Conservation (phyloP, 2,329 filamentous ascomycete species). For the Monosporascus sp. region DNA sequence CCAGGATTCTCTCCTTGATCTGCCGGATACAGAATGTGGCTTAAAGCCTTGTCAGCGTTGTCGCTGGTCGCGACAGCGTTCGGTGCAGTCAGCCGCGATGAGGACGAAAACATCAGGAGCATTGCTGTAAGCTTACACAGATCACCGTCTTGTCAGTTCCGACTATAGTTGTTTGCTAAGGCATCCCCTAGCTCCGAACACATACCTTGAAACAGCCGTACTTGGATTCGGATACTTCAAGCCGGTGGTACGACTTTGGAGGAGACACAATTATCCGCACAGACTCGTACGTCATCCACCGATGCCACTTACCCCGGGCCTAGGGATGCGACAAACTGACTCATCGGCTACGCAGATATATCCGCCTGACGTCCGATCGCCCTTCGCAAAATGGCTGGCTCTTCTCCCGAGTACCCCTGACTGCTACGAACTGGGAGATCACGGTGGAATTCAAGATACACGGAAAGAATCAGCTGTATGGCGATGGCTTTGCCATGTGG, state of each 20-base stretch:
- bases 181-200: constrained; percentile 63
- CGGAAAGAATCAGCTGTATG: constrained; percentile 83
- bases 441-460: constrained; percentile 94
- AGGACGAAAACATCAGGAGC: constrained; percentile 49
- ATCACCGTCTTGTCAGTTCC: not conserved
- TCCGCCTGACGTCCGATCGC: constrained; percentile 85
- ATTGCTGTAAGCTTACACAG: constrained; percentile 50
- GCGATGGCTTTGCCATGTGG: constrained; percentile 97
- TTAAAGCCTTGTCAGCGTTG: constrained; percentile 25
- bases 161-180: constrained; percentile 5
- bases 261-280: constrained; percentile 82
- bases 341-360: constrained; percentile 55
- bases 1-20: constrained; percentile 5
- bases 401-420: constrained; percentile 89
- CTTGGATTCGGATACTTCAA: constrained; percentile 96
- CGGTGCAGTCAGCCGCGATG: constrained; percentile 38
- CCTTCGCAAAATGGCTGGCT: constrained; percentile 90
- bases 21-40: constrained; percentile 18
- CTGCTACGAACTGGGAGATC: constrained; percentile 98
- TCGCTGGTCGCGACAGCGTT: constrained; percentile 32
- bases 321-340: constrained; percentile 15
- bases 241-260: constrained; percentile 98
- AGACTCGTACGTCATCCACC: constrained; percentile 50
- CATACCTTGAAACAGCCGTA: constrained; percentile 89
- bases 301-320: not conserved